Base-by-base conservation (phyloP, 257 asterid species). In the Solanum dulcamara region DNA sequence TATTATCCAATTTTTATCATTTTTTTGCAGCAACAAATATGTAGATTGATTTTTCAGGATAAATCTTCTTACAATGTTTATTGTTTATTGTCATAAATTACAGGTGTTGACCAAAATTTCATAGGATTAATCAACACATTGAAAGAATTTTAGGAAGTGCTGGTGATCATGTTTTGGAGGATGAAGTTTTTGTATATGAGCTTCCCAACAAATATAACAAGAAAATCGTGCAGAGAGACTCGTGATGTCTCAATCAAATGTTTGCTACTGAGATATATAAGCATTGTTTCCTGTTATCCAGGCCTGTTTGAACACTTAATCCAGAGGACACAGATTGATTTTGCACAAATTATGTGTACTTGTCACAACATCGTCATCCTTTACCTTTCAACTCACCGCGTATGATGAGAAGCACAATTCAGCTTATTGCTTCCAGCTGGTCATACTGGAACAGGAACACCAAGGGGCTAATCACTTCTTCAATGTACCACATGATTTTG, bases 391-490 rank as follows among this genome's bases (percentile, higher is more conserved):
- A 93, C 84, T 93, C 98, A 10, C 98, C 97, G 6, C 95, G 97
- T 15, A 91, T 95, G 96, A 95, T 95, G 98, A 90, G 97, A 87
- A 93, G 97, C 85, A 98, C 97, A 26, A 91, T 95, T 84, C 96
- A 93, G 85, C 92, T 95, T 30, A 92, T 95, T 71, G 89, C 98
- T 57, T 93, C 98, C 84, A 93, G 90, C 84, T 93, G 96, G 96
- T 97, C 98, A 13, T 94, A 91, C 81, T 95, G 98, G 98, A 95
- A 95, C 55, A 89, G 94, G 84, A 93, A 96, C 24, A 96, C 24
- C 97, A 94, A 86, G 98, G 98, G 32, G 97, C 98, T n/a, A 98
- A 95, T 91, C 98, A 95, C 90, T 93, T 95, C 90, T 94, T 95
- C 86, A 93, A 94, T 4, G 92, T 88, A 67, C 98, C 98, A 20